Evolutionary conservation across 768 basidiomycete species (phyloP), one percentile per base, ranked within the genome.

Genomic region (Suillus clintonianus): DNA sequence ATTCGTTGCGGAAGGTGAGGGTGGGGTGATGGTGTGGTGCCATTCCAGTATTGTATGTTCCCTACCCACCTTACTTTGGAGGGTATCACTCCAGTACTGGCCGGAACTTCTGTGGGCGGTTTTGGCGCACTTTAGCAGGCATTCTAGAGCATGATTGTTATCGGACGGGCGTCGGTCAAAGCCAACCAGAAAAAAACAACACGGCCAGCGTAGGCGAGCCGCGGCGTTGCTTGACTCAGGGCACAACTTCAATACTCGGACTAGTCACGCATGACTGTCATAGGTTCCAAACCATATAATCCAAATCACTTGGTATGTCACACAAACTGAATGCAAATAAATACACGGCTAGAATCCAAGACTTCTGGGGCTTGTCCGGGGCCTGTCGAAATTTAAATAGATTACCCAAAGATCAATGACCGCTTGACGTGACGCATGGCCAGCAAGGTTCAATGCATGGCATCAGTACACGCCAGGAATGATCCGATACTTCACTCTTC

Each of bases 1-100:
- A 87, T 78, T 85, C 80, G 82, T 71, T 71, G 61, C 62, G 62
- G 64, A 69, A 68, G 70, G 68, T 67, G 76, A 73, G 78, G 73
- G 81, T 82, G 80, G 75, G 75, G 72, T 66, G 72, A 74, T 67
- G 64, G 73, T 68, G 83, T 80, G 82, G 86, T 86, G 86, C 3
- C 36, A 10, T 11, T 37, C 36, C 36, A 10, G 1, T 37, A 10
- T 1, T 11, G 89, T 81, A 87, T 86, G 84, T 86, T 80, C 88
- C 85, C 87, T 88, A 89, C 78, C 73, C 75, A 57, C 72, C 76
- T 69, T 74, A 69, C 72, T 72, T 60, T 56, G 62, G 70, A 71
- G 34, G 34, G 8, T 34, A 8, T 34, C 8, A 4, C 34, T 34
- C 34, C 34, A 34, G 34, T 5, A 34, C 34, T 8, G 34, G 7